Evolutionary conservation across 495 filamentous ascomycete genomes (phyloP).

Genomic region (Xylaria longipes): DNA sequence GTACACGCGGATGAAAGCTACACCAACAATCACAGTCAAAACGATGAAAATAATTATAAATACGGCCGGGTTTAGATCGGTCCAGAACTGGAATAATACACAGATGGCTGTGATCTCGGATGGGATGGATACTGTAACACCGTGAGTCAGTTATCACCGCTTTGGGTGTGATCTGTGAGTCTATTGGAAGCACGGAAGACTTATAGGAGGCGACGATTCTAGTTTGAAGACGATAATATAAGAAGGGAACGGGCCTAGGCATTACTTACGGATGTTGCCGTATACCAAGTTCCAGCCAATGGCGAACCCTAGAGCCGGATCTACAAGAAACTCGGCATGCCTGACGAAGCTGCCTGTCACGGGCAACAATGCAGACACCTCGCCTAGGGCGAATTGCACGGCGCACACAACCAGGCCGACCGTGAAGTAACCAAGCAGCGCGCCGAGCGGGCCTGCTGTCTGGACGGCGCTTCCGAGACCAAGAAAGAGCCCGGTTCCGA

Average conservation of each 20-base stretch:
- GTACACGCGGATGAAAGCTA: conserved; percentile 61
- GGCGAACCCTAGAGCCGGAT: conserved; percentile 80
- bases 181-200: background rate
- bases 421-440: conserved; percentile 60
- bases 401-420: conserved; percentile 58
- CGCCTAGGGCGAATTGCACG: conserved; percentile 62
- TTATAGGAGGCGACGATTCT: background rate
- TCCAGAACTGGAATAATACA: conserved; percentile 67
- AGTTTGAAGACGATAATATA: background rate
- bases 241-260: background rate
- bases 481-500: conserved; percentile 63
- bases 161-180: background rate
- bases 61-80: conserved; percentile 56
- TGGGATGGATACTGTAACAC: conserved; percentile 53
- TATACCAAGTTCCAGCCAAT: conserved; percentile 69
- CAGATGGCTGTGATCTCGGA: conserved; percentile 67
- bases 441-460: conserved; percentile 56
- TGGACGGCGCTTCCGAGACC: conserved; percentile 56
- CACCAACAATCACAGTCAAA: conserved; percentile 58
- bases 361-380: conserved; percentile 67
- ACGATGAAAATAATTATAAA: conserved; percentile 64
- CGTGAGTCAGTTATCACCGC: background rate
- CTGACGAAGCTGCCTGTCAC: conserved; percentile 62
- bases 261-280: conserved; percentile 38
- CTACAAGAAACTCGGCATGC: conserved; percentile 76